Evolutionary conservation across 2,329 filamentous ascomycete genomes (phyloP), one percentile per base, ranked within the genome.

Genomic region (Cytospora mali): DNA sequence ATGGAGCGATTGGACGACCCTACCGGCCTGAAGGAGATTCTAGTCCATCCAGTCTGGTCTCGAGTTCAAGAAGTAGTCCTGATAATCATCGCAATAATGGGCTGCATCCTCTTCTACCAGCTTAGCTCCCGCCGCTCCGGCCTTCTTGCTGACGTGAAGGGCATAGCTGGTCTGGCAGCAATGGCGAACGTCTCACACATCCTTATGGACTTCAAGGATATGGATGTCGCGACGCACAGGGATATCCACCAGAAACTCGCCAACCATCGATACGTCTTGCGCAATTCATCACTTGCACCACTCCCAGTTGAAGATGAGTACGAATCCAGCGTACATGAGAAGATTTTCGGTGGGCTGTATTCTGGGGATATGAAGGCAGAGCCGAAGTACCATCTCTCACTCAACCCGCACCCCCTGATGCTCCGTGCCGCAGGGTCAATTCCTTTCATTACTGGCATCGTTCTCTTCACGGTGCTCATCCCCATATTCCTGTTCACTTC

Each of bases 91-190:
- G 86, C 88, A 4, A 67, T 82, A 1, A 78, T 85, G 42, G 87
- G 86, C 0, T 77, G 79, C 33, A 71, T 83, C 3, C 77, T 92
- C 4, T 80, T 90, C 50, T 85, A 81, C 67, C 80, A 87, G 64
- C 81, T 91, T 50, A 82, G 84, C 61, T 79, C 79, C 18, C 80
- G 89, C 25, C 85, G 84, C 46, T 89, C 87, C 4, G 89, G 89
- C 0, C 77, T 92, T 18, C 74, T 86, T 3, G 84, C 84, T 6
- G 87, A 92, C 70, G 88, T 90, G 7, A 87, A 86, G 67, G 89
- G 89, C 6, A 90, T 92, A 57, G 88, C 89, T 1, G 89, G 89
- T 1, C 80, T 92, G 42, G 89, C 89, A 6, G 86, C 88, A 61
- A 91, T 92, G 88, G 89, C 89, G 11, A 89, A 90, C 3, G 84